phyloP scores from a whole-genome alignment of 139 green algal species.

The Chlorella sp. region DNA sequence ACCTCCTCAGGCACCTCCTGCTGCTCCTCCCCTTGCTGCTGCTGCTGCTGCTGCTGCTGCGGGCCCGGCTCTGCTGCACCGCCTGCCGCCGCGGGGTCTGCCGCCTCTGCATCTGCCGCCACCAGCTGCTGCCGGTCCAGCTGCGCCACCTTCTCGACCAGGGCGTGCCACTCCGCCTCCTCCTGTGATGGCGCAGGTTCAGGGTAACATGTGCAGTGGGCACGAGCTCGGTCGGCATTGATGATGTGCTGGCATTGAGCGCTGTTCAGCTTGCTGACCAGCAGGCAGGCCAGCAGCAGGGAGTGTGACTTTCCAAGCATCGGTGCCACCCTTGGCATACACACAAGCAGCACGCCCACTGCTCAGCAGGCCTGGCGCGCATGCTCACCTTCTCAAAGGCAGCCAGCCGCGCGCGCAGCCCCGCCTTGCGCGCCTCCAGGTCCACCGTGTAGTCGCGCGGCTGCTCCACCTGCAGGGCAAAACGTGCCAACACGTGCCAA shows the following conservation, averaged over 20 bases:
- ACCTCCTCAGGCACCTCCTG: slow-evolving; percentile 20
- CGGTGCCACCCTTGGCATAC: not conserved
- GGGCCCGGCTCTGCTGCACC: not conserved
- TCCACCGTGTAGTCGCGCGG: slow-evolving; percentile 33
- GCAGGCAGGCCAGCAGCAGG: not conserved
- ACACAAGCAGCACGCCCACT: not conserved
- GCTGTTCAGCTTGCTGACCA: too few species aligned
- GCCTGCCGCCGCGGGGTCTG: not conserved
- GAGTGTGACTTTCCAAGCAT: not conserved
- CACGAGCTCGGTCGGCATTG: too few species aligned
- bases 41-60: not conserved
- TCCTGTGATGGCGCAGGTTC: slow-evolving; percentile 31
- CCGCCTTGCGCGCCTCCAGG: slow-evolving; percentile 49
- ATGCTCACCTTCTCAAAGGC: slow-evolving; percentile 40
- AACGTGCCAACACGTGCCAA: too few species aligned
- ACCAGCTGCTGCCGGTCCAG: slow-evolving; percentile 26
- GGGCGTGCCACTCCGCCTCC: slow-evolving; percentile 49
- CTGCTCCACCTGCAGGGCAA: not conserved
- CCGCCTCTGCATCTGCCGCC: not conserved
- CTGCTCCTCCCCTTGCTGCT: not conserved
- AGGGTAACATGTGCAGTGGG: too few species aligned
- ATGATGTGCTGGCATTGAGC: too few species aligned
- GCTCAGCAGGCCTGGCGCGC: not conserved
- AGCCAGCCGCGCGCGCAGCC: slow-evolving; percentile 39
- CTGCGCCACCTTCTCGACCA: slow-evolving; percentile 38